Evolutionary conservation across 2,329 filamentous ascomycete species (phyloP).

Genomic region (Calycina marina): DNA sequence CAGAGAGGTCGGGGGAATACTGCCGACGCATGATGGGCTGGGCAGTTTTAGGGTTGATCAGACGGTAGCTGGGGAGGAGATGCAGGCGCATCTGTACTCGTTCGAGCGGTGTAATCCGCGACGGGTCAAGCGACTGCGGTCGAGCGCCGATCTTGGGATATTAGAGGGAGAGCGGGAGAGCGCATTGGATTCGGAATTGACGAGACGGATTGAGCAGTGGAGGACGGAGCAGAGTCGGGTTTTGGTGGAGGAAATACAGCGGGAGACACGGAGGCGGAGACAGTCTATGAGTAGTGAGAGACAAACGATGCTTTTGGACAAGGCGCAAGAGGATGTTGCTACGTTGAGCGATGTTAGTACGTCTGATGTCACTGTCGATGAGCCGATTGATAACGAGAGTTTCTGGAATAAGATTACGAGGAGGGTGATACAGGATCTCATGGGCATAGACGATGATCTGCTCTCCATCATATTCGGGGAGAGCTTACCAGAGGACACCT

Average conservation of each 20-base stretch:
- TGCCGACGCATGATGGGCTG: slow-evolving; percentile 86
- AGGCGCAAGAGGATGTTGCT: slow-evolving; percentile 19
- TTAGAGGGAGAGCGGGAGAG: slow-evolving; percentile 37
- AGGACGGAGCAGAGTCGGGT: slow-evolving; percentile 77
- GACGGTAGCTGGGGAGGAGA: slow-evolving; percentile 34
- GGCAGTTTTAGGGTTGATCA: slow-evolving; percentile 65
- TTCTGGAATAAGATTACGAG: slow-evolving; percentile 72
- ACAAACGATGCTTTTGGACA: slow-evolving; percentile 19
- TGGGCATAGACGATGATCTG: slow-evolving; percentile 78
- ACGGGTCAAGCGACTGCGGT: slow-evolving; percentile 39
- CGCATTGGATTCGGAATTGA: slow-evolving; percentile 56
- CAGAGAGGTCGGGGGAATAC: slow-evolving; percentile 35
- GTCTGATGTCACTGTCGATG: slow-evolving; percentile 24
- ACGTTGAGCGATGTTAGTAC: slow-evolving; percentile 16
- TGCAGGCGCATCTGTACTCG: slow-evolving; percentile 77
- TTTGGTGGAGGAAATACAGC: slow-evolving; percentile 77
- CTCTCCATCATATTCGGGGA: slow-evolving; percentile 83
- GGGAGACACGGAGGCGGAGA: slow-evolving; percentile 60
- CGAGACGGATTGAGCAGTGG: slow-evolving; percentile 81
- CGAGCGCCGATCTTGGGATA: slow-evolving; percentile 36
- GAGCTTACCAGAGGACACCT: slow-evolving; percentile 39
- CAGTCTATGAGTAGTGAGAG: slow-evolving; percentile 40
- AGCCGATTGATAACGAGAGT: slow-evolving; percentile 40
- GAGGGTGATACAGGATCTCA: slow-evolving; percentile 74
- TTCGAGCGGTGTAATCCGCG: slow-evolving; percentile 76